Evolutionary conservation across 306 rosid species (phyloP), one percentile per base, ranked within the genome.

Genomic region (Carpinus fangiana): DNA sequence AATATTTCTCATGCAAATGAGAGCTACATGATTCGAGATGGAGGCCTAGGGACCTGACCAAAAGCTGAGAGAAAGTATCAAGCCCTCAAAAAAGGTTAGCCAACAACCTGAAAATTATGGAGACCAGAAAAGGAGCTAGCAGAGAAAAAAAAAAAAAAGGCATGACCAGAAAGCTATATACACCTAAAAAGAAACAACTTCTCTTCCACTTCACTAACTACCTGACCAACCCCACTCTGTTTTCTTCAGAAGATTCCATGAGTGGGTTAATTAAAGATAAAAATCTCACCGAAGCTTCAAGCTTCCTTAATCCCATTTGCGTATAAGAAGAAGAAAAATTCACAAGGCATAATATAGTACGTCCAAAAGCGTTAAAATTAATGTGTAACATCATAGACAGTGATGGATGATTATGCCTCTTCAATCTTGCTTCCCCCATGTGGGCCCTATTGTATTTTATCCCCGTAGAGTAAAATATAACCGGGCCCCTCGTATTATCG

Each of bases 91-190:
- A 80, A 62, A 13, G 1, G 41, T 62, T 7, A 62, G 46, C 65
- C 12, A 34, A 38, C 23, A 21, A 62, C 48, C 52, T 20, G 72
- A 52, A 59, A 75, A 70, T 52, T 8, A 38, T 31, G 51, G 61
- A 28, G 71, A 53, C 34, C 34, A 2, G 7, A 6, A 41, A 5
- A 38, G 43, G 43, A 38, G 12, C 64, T 31, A 31, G 34, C 34
- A 31, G 34, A 21, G 14, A 41, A 1, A 26, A 20, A 74, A 75
- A 75, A 75, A 26, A 20, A 74, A 75, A 75, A 75, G 73, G 53
- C 66, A 23, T 70, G 12, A 28, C 68, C 73, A 51, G 53, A 81
- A 81, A 76, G 80, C 77, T 59, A 79, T 45, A 57, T 1, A 10
- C 28, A 11, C 80, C 74, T 69, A 57, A 68, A 56, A 20, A 50